These are phyloP conservation scores for Abrus precatorius DNA, from an alignment of 306 rosid species.

Conservation along the genomic window DNA sequence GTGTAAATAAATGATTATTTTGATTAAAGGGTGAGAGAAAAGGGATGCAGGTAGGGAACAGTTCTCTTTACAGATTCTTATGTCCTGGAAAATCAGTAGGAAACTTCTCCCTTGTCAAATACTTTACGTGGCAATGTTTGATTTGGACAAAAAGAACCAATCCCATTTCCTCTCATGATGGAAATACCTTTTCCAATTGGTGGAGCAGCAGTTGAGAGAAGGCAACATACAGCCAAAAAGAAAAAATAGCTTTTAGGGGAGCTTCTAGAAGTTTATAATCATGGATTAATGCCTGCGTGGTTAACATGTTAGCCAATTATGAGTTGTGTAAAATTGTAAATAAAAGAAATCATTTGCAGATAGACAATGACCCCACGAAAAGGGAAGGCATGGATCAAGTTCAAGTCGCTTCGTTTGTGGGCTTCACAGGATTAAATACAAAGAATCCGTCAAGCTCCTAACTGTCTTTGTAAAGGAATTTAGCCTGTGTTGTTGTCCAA, in stretches of 20 bases:
- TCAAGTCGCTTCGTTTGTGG: background rate
- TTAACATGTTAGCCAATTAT: background rate
- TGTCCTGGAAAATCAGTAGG: conserved; percentile 32
- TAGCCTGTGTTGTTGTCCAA: background rate
- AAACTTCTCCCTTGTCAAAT: conserved; percentile 39
- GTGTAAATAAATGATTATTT: background rate
- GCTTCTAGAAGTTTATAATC: background rate
- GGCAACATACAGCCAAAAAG: background rate
- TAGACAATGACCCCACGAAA: background rate
- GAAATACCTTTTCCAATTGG: conserved; percentile 27
- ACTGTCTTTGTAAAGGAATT: background rate
- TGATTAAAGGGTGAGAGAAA: background rate
- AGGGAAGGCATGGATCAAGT: background rate
- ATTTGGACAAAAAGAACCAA: conserved; percentile 39
- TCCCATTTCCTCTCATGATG: background rate
- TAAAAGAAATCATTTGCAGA: background rate
- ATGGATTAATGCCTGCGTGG: background rate
- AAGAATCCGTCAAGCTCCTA: background rate
- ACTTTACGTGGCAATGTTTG: conserved; percentile 41
- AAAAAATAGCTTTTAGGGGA: background rate
- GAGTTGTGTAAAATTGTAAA: background rate
- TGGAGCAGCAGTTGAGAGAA: background rate
- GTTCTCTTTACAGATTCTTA: conserved; percentile 6
- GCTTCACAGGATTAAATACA: background rate
- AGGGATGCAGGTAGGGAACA: background rate